Evolutionary conservation across 352 stramenopile genomes (phyloP), one percentile per base, ranked within the genome.

Genomic region (Pythium insidiosum): DNA sequence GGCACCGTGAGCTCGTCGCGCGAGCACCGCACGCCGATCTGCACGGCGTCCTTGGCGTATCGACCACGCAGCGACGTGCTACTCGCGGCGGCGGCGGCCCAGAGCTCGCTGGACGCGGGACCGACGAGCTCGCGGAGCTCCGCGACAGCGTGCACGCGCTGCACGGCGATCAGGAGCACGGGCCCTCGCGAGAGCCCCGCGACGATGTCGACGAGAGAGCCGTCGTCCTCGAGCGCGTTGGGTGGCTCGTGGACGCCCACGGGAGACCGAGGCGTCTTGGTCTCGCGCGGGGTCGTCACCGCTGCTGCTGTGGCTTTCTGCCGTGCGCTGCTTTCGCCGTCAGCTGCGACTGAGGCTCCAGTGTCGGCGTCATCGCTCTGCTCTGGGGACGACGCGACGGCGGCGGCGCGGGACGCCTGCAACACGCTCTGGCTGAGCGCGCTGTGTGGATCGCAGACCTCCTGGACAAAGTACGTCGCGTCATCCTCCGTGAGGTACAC

Each of bases 71-170:
- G 46, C 29, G 52, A 61, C 10, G 47, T 29, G n/a, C 36, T 9
- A n/a, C n/a, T n/a, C 31, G 47, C 15, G 18, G 28, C 16, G 13
- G 6, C 12, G 6, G 28, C 16, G 7, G 50, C 13, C 72, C 68
- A 79, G 6, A 44, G 43, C 5, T 57, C 51, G 16, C 51, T 33
- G 10, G 62, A 49, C 4, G 45, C 49, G 6, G 67, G 56, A 2
- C 73, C 73, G 7, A 83, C 66, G 15, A 86, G 60, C 13, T 86
- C 63, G 6, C 63, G 53, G n/a, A 86, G 50, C 11, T 77, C 69
- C 1, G 49, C 48, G 19, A 86, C 45, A n/a, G 63, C 70, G 6
- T 73, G 63, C 4, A 43, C 21, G 36, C 75, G 81, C 31, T 78
- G 58, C 3, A 86, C 9, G 0, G 49, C 53, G 21, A 86, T 36